These are phyloP conservation scores for Aleurites moluccanus DNA, from an alignment of 441 rosid species.

Conservation along the genomic window DNA sequence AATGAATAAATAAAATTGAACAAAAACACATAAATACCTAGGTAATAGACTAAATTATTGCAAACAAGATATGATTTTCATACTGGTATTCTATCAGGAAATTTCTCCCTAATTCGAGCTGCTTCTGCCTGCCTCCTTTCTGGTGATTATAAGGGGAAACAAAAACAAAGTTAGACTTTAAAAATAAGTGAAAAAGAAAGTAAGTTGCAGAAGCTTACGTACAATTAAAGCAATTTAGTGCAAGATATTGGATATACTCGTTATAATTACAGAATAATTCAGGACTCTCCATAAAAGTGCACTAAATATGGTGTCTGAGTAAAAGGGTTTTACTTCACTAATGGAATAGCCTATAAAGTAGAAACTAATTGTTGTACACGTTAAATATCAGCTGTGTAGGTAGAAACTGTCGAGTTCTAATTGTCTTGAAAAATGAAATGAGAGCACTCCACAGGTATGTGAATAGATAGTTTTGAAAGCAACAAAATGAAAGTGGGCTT, in stretches of 20 bases:
- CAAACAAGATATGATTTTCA: constrained; percentile 19
- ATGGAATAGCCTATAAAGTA: background rate
- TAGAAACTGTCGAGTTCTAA: background rate
- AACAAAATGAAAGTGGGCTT: too few species aligned
- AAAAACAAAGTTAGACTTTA: background rate
- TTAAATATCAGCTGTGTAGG: background rate
- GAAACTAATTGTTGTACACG: too few species aligned
- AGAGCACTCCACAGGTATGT: too few species aligned
- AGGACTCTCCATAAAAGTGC: background rate
- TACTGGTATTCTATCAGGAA: constrained; percentile 91
- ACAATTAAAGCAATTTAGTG: background rate
- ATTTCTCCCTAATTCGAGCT: constrained; percentile 80
- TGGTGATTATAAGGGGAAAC: constrained; percentile 26
- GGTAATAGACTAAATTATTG: background rate
- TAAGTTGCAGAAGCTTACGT: too few species aligned
- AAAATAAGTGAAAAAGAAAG: background rate
- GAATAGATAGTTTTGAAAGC: too few species aligned
- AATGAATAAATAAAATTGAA: background rate
- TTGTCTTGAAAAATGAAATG: background rate
- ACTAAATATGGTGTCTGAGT: background rate
- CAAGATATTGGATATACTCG: background rate
- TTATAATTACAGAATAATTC: background rate
- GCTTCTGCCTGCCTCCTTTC: constrained; percentile 96
- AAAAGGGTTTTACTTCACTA: background rate
- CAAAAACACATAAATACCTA: background rate